Base-by-base conservation (phyloP, 768 basidiomycete genomes). In the Cytidiella melzeri region DNA sequence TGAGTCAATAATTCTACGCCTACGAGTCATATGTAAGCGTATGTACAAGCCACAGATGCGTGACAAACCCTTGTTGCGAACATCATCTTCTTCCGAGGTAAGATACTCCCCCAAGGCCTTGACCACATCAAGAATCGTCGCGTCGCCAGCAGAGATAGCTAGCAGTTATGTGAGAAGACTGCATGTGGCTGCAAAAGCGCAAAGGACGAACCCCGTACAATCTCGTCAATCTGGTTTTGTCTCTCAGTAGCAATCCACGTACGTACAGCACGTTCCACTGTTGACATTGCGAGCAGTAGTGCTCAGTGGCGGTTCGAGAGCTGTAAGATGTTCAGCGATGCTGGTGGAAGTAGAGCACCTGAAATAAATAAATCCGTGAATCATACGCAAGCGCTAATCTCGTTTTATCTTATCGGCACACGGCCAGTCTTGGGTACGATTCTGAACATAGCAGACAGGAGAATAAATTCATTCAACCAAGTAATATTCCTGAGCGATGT, bases 101-200 rank as follows among this genome's bases (percentile, higher is more conserved):
- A 99, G 71, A 60, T 87, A 92, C 56, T 89, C 85, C 37, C 91
- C 91, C 0, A 96, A 76, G 21, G 83, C 81, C 61, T 90, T 92
- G 28, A 98, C 90, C 19, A 98, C 69, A 53, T 84, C 77, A 4
- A 93, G 69, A 12, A 96, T 70, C 18, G 81, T 76, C 7, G 77
- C 65, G 19, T 72, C 64, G 18, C 81, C 81, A 52, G 70, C 69
- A 12, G 79, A 76, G 47, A 83, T 67, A 43, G 69, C 82, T 83
- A 55, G 39, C 41, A 41, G 47, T 43, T 41, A 40, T 41, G 42
- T 56, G 3, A 36, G 47, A 7, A 45, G 30, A 37, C 37, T 41
- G 47, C 44, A 43, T 40, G n/a, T 24, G 36, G 3, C 28, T 1
- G 15, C 23, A n/a, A n/a, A n/a, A n/a, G n/a, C n/a, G n/a, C n/a